Base-by-base conservation (phyloP, 108 stramenopile genomes). In the Cyclotella atomus region DNA sequence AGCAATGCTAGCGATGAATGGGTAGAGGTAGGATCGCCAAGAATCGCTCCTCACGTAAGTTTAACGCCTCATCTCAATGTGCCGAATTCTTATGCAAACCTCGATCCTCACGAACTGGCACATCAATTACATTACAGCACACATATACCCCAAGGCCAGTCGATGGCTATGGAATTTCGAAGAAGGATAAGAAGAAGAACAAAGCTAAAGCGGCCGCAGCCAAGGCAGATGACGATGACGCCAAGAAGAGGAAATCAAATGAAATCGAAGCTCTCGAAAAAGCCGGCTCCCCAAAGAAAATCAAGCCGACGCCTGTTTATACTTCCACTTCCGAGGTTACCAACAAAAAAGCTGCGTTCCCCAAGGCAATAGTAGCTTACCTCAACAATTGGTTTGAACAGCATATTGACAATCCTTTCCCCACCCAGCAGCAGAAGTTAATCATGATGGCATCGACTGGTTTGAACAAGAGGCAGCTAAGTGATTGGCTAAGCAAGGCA, bases 1-100 rank as follows among this genome's bases (percentile, higher is more conserved):
- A 52, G 60, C 19, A 68, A 46, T 28, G 85, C 86, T 32, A 67
- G 70, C 29, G 90, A 94, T 44, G 89, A 89, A 55, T 94, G 91
- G 89, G 65, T 94, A 7, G 90, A 88, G 23, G 68, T 86, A 17
- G 84, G 77, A 21, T 91, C 89, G 38, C 63, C 79, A 43, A 80
- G 89, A 54, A 87, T 94, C 34, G 86, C 89, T 15, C 83, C 89
- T 2, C 79, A 81, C 32, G 79, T 79, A 53, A 79, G 79, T 73
- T n/a, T n/a, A n/a, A n/a, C n/a, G n/a, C n/a, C n/a, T n/a, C n/a
- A n/a, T n/a, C n/a, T n/a, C n/a, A n/a, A n/a, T n/a, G n/a, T n/a
- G n/a, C n/a, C n/a, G n/a, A n/a, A n/a, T n/a, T n/a, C n/a, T n/a
- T n/a, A n/a, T n/a, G n/a, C n/a, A n/a, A n/a, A n/a, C n/a, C n/a